These are phyloP conservation scores for Oropetium thomaeum DNA, from an alignment of 176 grass and related monocot genomes.

Conservation along the genomic window DNA sequence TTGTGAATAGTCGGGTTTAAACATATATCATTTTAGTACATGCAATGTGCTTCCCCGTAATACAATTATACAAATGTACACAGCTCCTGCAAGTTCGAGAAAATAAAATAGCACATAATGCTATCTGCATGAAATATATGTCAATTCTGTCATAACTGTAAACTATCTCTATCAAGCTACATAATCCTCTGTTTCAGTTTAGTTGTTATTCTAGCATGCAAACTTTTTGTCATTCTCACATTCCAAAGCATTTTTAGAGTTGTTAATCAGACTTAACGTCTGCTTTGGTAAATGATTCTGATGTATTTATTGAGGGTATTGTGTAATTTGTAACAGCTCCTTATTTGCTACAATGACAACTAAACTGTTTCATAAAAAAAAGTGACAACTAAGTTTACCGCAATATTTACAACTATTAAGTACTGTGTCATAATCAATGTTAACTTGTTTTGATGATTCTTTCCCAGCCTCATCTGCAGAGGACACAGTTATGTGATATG, in stretches of 20 bases:
- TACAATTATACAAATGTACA: too few relatives aligned
- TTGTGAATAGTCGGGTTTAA: background rate
- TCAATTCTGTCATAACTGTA: background rate
- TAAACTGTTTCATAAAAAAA: too few relatives aligned
- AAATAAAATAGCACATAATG: too few relatives aligned
- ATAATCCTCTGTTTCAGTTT: background rate
- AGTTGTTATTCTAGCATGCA: too few relatives aligned
- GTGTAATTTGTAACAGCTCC: background rate
- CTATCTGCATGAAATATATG: constrained; percentile 7
- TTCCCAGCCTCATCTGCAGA: constrained; percentile 96
- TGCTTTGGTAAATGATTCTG: background rate
- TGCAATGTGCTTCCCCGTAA: too few relatives aligned
- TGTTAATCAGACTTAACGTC: background rate
- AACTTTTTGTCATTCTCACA: background rate
- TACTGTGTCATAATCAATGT: background rate
- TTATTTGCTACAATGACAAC: background rate
- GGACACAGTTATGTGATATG: constrained; percentile 93
- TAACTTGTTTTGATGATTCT: constrained; percentile 16
- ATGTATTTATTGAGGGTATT: background rate
- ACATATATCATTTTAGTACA: background rate
- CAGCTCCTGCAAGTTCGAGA: too few relatives aligned
- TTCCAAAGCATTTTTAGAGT: background rate
- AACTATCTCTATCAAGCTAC: background rate
- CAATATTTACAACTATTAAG: background rate
- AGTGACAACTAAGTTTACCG: too few relatives aligned